These are phyloP conservation scores for Fusarium anguioides DNA, from an alignment of 2,329 filamentous ascomycete genomes.

Conservation along the genomic window DNA sequence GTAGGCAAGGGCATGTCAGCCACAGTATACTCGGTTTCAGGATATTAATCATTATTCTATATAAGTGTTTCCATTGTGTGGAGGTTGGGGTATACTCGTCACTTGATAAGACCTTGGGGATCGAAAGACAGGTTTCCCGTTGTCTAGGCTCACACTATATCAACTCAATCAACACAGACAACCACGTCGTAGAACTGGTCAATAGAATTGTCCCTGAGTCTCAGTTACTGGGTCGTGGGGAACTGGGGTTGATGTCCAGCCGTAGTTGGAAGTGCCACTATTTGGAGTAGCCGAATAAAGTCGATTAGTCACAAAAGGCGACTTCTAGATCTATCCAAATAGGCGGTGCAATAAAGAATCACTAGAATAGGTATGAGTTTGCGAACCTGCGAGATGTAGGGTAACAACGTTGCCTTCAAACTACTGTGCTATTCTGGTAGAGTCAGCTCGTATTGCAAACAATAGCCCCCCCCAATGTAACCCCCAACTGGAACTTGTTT, in stretches of 20 bases:
- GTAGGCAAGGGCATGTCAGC: background rate
- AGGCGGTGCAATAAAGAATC: background rate
- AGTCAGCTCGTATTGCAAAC: background rate
- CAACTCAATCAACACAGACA: too few species aligned
- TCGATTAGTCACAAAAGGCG: constrained; percentile 6
- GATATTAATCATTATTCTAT: too few species aligned
- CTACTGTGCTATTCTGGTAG: background rate
- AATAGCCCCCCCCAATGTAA: background rate
- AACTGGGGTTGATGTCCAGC: background rate
- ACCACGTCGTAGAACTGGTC: too few species aligned
- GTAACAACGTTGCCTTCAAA: background rate
- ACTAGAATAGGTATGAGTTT: constrained; percentile 12
- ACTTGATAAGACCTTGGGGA: too few species aligned
- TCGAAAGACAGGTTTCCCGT: too few species aligned
- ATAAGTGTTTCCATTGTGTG: too few species aligned
- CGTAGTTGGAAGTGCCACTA: background rate
- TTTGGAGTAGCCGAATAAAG: background rate
- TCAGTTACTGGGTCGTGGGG: background rate
- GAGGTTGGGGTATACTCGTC: too few species aligned
- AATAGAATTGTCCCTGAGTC: background rate
- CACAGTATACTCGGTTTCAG: constrained; percentile 1
- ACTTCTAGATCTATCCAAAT: constrained; percentile 23
- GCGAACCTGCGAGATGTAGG: background rate
- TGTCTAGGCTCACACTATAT: too few species aligned
- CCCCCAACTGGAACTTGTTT: constrained; percentile 1